phyloP scores from a whole-genome alignment of 1,139 yeast species.

The Suhomyces anneliseae region DNA sequence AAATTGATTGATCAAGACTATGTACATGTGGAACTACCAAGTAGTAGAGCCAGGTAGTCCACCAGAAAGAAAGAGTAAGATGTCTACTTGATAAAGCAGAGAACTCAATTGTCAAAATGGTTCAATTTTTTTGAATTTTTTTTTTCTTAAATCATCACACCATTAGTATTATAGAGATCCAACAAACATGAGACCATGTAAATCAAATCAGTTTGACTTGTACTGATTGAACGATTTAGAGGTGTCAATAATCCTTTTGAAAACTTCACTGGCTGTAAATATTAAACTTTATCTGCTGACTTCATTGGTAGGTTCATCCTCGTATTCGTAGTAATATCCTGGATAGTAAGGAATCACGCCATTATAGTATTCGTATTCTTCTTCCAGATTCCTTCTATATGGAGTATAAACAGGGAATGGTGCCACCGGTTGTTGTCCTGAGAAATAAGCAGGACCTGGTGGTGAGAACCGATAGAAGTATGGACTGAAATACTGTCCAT shows the following conservation, averaged over 20 bases:
- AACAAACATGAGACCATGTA: no score
- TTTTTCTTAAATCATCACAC: background rate
- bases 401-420: conserved; percentile 4
- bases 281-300: background rate
- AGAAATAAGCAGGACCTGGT: background rate
- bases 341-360: background rate
- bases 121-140: no score
- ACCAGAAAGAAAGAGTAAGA: no score
- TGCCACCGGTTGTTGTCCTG: background rate
- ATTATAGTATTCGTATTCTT: background rate
- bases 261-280: no score
- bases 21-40: background rate
- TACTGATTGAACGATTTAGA: no score
- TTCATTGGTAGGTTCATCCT: conserved; percentile 3
- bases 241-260: no score
- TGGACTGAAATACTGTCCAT: conserved; percentile 5
- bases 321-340: conserved; percentile 9
- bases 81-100: no score
- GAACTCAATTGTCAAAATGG: no score
- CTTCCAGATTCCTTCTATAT: conserved; percentile 3
- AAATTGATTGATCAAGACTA: background rate
- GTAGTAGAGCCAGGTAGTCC: no score
- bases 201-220: no score
- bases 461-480: conserved; percentile 7
- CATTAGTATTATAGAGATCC: background rate